Evolutionary conservation across 208 protist genomes (phyloP).

Genomic region (Trypanosoma melophagium): DNA sequence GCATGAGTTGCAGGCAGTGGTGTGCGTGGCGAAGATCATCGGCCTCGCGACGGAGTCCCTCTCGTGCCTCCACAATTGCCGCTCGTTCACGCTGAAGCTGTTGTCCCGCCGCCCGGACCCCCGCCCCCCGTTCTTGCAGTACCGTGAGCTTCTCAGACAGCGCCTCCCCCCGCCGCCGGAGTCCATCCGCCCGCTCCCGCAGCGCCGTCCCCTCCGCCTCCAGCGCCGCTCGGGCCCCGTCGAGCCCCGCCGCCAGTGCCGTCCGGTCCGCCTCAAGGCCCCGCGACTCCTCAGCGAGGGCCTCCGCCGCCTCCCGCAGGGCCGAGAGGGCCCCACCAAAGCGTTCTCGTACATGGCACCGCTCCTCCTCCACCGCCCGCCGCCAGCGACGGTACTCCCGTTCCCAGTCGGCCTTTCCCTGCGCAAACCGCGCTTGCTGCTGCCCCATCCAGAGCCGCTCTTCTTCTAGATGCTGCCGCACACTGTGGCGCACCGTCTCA

Average conservation of each 20-base stretch:
- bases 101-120: constrained; percentile 34
- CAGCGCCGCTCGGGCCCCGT: constrained; percentile 27
- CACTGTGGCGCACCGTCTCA: constrained; percentile 33
- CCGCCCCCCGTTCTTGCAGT: constrained; percentile 32
- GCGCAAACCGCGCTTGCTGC: constrained; percentile 48
- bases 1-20: constrained; percentile 44
- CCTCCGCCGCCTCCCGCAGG: constrained; percentile 41
- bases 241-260: constrained; percentile 39
- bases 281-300: constrained; percentile 55
- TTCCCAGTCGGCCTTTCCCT: constrained; percentile 58
- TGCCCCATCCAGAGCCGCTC: constrained; percentile 67
- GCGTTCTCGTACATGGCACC: constrained; percentile 46
- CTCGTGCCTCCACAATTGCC: constrained; percentile 30
- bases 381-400: constrained; percentile 74
- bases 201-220: constrained; percentile 33
- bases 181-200: neutral
- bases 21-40: constrained; percentile 50
- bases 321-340: constrained; percentile 43
- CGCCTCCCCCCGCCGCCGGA: constrained; percentile 44
- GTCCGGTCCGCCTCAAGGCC: constrained; percentile 37
- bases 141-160: constrained; percentile 40
- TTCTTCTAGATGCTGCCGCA: constrained; percentile 62
- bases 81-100: constrained; percentile 39
- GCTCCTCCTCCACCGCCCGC: constrained; percentile 62
- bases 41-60: constrained; percentile 44